Conservation (phyloP, 2,329 filamentous ascomycete genomes). For the Talaromyces pinophilus region DNA sequence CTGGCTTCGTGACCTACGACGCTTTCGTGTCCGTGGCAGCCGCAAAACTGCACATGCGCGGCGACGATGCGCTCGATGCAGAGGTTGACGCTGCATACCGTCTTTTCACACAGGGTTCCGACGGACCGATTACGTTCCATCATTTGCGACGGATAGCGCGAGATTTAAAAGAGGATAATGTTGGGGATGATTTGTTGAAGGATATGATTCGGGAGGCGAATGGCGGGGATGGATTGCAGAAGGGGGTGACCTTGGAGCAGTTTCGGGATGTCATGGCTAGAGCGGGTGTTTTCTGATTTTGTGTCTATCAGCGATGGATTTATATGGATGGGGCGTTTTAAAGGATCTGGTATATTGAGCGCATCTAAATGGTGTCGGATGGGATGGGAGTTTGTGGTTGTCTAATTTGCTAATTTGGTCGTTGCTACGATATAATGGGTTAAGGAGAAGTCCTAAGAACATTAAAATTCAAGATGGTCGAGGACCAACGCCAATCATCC, state of each 20-base stretch:
- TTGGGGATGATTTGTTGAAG: slow-evolving; percentile 77
- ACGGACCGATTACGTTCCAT: slow-evolving; percentile 71
- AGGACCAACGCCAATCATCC: neutral
- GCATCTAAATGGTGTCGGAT: neutral
- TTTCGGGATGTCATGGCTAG: slow-evolving; percentile 84
- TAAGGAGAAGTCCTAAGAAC: neutral
- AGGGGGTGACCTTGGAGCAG: slow-evolving; percentile 73
- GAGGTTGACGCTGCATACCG: slow-evolving; percentile 81
- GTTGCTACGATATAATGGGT: neutral
- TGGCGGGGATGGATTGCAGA: slow-evolving; percentile 69
- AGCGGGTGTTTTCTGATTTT: slow-evolving; percentile 74
- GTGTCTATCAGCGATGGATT: neutral
- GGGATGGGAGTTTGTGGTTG: neutral
- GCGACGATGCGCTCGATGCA: slow-evolving; percentile 57
- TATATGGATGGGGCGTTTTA: neutral
- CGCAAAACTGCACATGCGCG: slow-evolving; percentile 69
- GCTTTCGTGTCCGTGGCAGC: slow-evolving; percentile 87
- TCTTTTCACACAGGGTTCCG: slow-evolving; percentile 66
- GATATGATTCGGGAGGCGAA: slow-evolving; percentile 98
- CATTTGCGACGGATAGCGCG: slow-evolving; percentile 78
- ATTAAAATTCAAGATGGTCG: neutral
- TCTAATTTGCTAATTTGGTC: neutral
- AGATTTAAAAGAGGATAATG: slow-evolving; percentile 73
- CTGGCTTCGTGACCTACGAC: slow-evolving; percentile 75
- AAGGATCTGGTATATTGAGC: neutral